Evolutionary conservation across 2,329 filamentous ascomycete species (phyloP).

Genomic region (Colletotrichum acutatum): DNA sequence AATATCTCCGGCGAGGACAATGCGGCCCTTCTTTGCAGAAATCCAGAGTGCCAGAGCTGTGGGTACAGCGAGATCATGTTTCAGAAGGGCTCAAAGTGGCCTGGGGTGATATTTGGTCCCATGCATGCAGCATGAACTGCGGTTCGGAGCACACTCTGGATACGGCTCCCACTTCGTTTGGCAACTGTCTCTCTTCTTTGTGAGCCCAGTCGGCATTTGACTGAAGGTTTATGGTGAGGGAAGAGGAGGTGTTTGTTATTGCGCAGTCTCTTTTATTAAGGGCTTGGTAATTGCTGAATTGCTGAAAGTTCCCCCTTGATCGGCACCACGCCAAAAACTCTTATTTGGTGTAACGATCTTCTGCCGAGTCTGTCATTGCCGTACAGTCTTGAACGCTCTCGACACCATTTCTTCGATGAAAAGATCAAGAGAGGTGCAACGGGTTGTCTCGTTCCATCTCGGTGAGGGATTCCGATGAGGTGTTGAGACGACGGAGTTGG

Average conservation of each 20-base stretch:
- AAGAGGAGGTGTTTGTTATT: not conserved
- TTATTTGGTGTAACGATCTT: not conserved
- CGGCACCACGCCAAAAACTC: not conserved
- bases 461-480: not conserved
- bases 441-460: not conserved
- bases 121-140: slow-evolving; percentile 15
- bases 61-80: not conserved
- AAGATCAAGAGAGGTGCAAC: not conserved
- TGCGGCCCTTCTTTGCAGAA: not conserved
- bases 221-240: not conserved
- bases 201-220: not conserved
- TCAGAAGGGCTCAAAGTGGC: slow-evolving; percentile 9
- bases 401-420: not conserved
- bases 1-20: slow-evolving; percentile 2
- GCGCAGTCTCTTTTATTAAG: not conserved
- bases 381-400: not conserved
- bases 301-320: not conserved
- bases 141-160: not conserved
- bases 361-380: not conserved
- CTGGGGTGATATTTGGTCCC: not conserved
- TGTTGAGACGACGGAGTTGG: not conserved
- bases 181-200: not conserved
- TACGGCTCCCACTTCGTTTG: slow-evolving; percentile 4
- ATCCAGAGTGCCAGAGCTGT: not conserved
- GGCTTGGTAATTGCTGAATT: not conserved